Conservation (phyloP, 352 stramenopile genomes). For the Phytophthora macrochlamydospora region DNA sequence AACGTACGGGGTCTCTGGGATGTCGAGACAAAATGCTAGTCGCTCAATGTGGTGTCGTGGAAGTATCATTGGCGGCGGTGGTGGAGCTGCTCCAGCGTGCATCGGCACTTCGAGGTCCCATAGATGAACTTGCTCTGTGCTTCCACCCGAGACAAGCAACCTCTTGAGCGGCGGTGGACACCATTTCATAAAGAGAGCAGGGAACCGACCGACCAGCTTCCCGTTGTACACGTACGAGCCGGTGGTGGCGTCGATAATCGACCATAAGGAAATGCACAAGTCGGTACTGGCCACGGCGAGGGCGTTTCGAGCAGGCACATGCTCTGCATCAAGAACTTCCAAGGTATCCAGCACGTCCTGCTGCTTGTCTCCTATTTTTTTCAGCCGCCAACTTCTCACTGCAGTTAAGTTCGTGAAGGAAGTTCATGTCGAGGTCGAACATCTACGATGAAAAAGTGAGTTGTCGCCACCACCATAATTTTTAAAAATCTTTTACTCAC, state of each 20-base stretch:
- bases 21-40: constrained; percentile 61
- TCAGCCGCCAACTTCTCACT: constrained; percentile 48
- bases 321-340: constrained; percentile 63
- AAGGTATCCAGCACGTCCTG: constrained; percentile 30
- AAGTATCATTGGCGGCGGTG: constrained; percentile 34
- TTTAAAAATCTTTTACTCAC: background rate
- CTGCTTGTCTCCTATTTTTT: constrained; percentile 37
- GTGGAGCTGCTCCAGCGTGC: constrained; percentile 31
- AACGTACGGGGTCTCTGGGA: constrained; percentile 58
- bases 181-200: constrained; percentile 64
- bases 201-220: constrained; percentile 59
- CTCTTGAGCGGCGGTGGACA: constrained; percentile 47
- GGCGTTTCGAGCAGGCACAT: constrained; percentile 55
- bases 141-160: constrained; percentile 49
- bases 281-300: constrained; percentile 63
- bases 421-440: constrained; percentile 64
- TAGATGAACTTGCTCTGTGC: constrained; percentile 51
- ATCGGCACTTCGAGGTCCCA: constrained; percentile 68
- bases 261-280: constrained; percentile 65
- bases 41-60: constrained; percentile 45
- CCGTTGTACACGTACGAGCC: constrained; percentile 69
- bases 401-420: constrained; percentile 69
- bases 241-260: constrained; percentile 61
- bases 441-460: constrained; percentile 38
- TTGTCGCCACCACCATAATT: constrained; percentile 1